These are phyloP conservation scores for Pneumocystis sp. DNA, from an alignment of 1,139 yeast species.

Conservation along the genomic window DNA sequence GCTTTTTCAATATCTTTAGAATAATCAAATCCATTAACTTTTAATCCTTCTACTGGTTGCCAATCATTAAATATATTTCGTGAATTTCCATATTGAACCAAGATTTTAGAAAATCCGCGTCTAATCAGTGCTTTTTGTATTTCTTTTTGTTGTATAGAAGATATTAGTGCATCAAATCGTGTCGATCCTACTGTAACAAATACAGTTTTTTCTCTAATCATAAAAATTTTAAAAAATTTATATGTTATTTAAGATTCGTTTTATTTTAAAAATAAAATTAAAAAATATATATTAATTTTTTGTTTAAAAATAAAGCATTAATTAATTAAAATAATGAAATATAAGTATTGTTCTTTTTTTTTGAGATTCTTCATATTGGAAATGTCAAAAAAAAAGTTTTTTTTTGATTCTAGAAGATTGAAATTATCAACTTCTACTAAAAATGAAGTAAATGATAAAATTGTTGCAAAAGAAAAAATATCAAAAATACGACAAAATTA, in stretches of 20 bases:
- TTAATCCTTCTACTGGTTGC: slow-evolving; percentile 5
- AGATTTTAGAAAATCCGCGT: slow-evolving; percentile 30
- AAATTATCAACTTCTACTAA: not conserved
- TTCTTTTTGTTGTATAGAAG: slow-evolving; percentile 24
- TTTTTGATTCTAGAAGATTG: not conserved
- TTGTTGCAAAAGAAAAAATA: not conserved
- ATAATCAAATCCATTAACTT: slow-evolving; percentile 23
- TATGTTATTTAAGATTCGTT: not conserved
- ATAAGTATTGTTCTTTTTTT: too few species aligned
- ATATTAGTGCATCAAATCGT: slow-evolving; percentile 44
- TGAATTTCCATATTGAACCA: slow-evolving; percentile 60
- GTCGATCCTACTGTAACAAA: slow-evolving; percentile 78
- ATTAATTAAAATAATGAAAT: too few species aligned
- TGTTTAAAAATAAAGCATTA: too few species aligned
- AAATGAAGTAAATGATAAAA: not conserved
- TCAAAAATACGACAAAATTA: not conserved
- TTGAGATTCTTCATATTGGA: too few species aligned
- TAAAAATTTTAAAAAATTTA: not conserved
- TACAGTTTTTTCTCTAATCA: slow-evolving; percentile 15
- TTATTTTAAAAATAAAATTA: too few species aligned
- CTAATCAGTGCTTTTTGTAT: slow-evolving; percentile 28
- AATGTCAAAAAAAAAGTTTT: not conserved
- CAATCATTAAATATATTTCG: slow-evolving; percentile 18
- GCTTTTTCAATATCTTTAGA: slow-evolving; percentile 31
- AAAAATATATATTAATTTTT: too few species aligned